These are phyloP conservation scores for Alternaria arbusti DNA, from an alignment of 2,329 filamentous ascomycete species.

Conservation along the genomic window DNA sequence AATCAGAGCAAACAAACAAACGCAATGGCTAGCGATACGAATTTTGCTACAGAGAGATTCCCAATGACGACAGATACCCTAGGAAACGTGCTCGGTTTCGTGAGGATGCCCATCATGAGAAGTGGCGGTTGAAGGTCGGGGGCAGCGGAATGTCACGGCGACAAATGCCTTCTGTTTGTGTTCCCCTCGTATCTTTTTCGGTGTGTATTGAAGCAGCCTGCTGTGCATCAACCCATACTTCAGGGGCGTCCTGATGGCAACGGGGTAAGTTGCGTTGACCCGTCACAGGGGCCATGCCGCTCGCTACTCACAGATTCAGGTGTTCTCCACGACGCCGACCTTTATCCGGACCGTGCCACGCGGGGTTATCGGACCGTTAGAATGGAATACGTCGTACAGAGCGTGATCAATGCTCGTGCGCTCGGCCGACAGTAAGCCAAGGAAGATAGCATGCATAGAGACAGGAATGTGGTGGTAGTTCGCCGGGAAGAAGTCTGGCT, in stretches of 20 bases:
- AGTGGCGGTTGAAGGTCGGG: background rate
- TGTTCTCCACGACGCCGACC: background rate
- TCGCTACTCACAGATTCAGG: background rate
- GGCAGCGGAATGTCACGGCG: background rate
- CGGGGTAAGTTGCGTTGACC: background rate
- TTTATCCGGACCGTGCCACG: background rate
- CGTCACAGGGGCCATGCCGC: background rate
- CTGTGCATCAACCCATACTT: background rate
- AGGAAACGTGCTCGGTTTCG: background rate
- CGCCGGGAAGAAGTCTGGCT: background rate
- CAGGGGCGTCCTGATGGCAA: background rate
- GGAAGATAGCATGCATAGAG: background rate
- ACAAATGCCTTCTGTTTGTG: background rate
- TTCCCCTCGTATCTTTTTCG: background rate
- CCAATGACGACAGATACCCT: background rate
- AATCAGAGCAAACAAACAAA: background rate
- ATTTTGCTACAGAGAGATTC: background rate
- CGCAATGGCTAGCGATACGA: background rate
- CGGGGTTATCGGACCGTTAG: background rate
- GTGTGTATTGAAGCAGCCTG: background rate
- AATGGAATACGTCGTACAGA: background rate
- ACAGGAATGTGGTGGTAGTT: background rate
- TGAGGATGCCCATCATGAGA: background rate
- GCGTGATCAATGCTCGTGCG: background rate
- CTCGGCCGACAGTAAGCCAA: background rate